Base-by-base conservation (phyloP, 345 rosid genomes). In the Linum lewisii region DNA sequence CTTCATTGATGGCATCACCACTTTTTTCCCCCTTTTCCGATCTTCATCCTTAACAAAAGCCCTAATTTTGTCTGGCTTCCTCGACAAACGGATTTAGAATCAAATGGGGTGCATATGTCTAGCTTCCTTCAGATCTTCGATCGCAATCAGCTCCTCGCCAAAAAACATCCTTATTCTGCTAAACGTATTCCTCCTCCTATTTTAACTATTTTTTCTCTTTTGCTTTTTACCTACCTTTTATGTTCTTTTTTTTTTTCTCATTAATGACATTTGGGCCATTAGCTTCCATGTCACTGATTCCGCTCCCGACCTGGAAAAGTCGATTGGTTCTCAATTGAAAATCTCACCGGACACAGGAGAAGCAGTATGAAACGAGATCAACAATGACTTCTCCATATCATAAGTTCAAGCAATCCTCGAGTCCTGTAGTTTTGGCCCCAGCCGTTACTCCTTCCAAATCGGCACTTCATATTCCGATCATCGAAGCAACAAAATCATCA, bases 41-140 rank as follows among this genome's bases (percentile, higher is more conserved):
- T n/a, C n/a, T n/a, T n/a, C n/a, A n/a, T n/a, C n/a, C n/a, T n/a
- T n/a, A n/a, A n/a, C n/a, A n/a, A n/a, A n/a, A n/a, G n/a, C n/a
- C n/a, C n/a, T n/a, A n/a, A n/a, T n/a, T n/a, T n/a, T n/a, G n/a
- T n/a, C n/a, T n/a, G n/a, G n/a, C n/a, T n/a, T n/a, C 63, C 69
- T 80, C 5, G 91, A 85, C 74, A 84, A 80, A 63, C 83, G 79
- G 58, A 71, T 82, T 24, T 79, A 84, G 71, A 83, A 81, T 74
- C 94, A 86, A 49, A 79, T 84, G 59, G 99, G 99, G 0, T 93
- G 99, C 88, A 87, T n/a, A n/a, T 93, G 96, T 74, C 97, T 54
- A 97, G 97, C 34, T 85, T 93, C 81, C 76, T 89, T 69, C 91
- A 93, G 74, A 89, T 93, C 73, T 89, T 93, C 67, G 99, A 93